Base-by-base conservation (phyloP, 768 basidiomycete species). In the Serendipita indica region DNA sequence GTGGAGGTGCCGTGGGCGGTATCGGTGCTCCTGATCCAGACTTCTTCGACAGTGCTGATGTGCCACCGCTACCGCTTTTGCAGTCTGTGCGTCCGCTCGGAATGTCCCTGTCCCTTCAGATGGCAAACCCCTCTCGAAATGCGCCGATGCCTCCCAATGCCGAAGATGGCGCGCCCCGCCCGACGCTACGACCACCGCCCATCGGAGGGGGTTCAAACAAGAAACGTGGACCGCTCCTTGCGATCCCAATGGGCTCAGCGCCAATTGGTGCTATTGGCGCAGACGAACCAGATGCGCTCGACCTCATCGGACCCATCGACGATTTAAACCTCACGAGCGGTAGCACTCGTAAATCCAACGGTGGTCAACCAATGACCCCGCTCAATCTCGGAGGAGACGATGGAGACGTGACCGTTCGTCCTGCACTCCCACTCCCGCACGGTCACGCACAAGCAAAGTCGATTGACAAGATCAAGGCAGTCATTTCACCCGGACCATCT, bases 11-110 rank as follows among this genome's bases (percentile, higher is more conserved):
- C 22, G 49, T 33, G 4, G 49, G 25, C 22, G 30, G 49, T 33
- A 54, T 54, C 49, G 49, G 49, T 54, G 49, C 49, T 22, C 49
- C 49, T 22, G 49, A 54, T 54, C 49, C 49, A 54, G 49, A 54
- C 49, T 4, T 54, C 22, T 54, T 22, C 25, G 49, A 54, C 32
- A 20, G 22, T 12, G 49, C 49, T 54, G 49, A 54, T 54, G 49
- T 33, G 20, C 49, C 49, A 33, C n/a, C 49, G 32, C 32, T 54
- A 30, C 49, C 49, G n/a, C 22, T 30, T 18, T 28, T 54, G 12
- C 49, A 18, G n/a, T 28, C 32, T n/a, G n/a, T 54, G 32, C 49
- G 49, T 16, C 30, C 49, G 30, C 30, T 28, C 20, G 49, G 49
- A 27, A n/a, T 33, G n/a, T 7, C 49, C n/a, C 22, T 54, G 16